Conservation (phyloP, 345 rosid species). For the Erodium maritimum region DNA sequence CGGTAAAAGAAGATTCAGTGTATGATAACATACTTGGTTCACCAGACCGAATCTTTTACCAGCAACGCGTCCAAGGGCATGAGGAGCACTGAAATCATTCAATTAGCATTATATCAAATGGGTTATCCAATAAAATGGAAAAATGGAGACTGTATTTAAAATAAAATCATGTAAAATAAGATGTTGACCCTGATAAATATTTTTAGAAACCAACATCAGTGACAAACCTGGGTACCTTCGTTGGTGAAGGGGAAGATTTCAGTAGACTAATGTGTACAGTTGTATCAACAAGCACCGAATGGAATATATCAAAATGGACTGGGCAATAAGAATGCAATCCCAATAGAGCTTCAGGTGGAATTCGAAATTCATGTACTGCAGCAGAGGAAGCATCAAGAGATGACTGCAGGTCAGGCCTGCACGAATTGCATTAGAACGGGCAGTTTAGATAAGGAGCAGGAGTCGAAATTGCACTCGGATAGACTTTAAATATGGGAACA, state of each 20-base stretch:
- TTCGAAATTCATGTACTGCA: slow-evolving; percentile 73
- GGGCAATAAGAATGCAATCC: slow-evolving; percentile 95
- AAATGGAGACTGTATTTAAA: background rate
- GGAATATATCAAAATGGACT: slow-evolving; percentile 76
- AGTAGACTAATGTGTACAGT: slow-evolving; percentile 61
- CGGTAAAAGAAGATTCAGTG: background rate
- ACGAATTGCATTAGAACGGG: slow-evolving; percentile 9
- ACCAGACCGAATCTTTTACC: slow-evolving; percentile 29
- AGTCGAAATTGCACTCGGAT: background rate
- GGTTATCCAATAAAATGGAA: background rate
- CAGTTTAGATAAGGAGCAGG: background rate
- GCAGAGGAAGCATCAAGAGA: slow-evolving; percentile 45
- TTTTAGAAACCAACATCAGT: slow-evolving; percentile 6
- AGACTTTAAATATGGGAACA: background rate
- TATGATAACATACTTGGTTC: slow-evolving; percentile 39
- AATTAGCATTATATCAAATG: slow-evolving; percentile 7
- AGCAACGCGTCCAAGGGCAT: slow-evolving; percentile 21
- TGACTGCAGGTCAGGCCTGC: slow-evolving; percentile 43
- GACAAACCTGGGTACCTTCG: slow-evolving; percentile 58
- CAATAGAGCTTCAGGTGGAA: slow-evolving; percentile 84
- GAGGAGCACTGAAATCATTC: slow-evolving; percentile 35
- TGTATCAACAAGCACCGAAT: slow-evolving; percentile 72
- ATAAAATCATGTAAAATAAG: slow-evolving; percentile 1
- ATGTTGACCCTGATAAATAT: slow-evolving; percentile 6
- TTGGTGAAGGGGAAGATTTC: slow-evolving; percentile 29